A percentile compares a stretch with the other conserved stretches of the same genome.
Evolutionary conservation across 805 yeast species (phyloP).

Genomic region (Candida stauntonica): DNA sequence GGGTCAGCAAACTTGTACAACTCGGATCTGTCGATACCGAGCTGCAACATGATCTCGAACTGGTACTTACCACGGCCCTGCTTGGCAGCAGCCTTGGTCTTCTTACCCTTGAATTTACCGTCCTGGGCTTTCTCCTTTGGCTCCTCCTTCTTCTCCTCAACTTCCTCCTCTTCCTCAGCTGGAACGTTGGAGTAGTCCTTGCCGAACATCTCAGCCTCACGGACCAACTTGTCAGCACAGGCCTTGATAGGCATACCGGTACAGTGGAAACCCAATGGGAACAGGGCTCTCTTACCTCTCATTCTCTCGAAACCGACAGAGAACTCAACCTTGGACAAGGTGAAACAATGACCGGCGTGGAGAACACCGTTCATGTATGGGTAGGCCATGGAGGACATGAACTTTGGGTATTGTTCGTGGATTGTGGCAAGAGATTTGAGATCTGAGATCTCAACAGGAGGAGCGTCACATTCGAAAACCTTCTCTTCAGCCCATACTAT

Average conservation of each 20-base stretch:
- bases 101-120: conserved; percentile 88
- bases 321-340: conserved; percentile 88
- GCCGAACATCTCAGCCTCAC: conserved; percentile 93
- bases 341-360: conserved; percentile 96
- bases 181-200: conserved; percentile 68
- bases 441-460: conserved; percentile 41
- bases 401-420: conserved; percentile 77
- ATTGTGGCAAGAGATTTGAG: conserved; percentile 36
- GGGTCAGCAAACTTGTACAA: conserved; percentile 88
- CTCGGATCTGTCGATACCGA: conserved; percentile 82
- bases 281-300: conserved; percentile 86
- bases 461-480: conserved; percentile 84
- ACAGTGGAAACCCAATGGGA: conserved; percentile 98
- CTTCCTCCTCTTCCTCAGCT: conserved; percentile 51
- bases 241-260: conserved; percentile 99
- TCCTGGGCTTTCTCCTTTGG: conserved; percentile 59
- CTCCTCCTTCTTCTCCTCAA: conserved; percentile 30
- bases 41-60: conserved; percentile 92
- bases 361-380: conserved; percentile 98
- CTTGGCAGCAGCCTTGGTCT: conserved; percentile 91
- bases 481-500: conserved; percentile 80
- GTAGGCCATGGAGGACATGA: conserved; percentile 78
- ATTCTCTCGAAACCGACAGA: conserved; percentile 91
- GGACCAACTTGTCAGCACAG: conserved; percentile 76
- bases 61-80: conserved; percentile 93